Evolutionary conservation across 140 eudicot species (phyloP).

Genomic region (Flaveria floridana): DNA sequence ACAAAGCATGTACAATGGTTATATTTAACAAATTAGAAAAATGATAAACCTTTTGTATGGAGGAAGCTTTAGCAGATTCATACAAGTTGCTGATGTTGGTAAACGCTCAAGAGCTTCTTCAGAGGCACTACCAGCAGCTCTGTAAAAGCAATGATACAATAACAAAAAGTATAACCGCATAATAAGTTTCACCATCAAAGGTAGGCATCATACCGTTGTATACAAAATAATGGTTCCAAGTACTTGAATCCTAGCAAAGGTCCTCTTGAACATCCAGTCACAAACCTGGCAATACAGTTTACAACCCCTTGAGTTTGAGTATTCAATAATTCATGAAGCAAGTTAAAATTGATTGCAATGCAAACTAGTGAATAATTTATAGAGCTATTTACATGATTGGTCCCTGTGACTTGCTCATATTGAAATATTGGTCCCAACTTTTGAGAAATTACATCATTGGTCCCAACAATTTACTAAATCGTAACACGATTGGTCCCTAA

Average conservation of each 20-base stretch:
- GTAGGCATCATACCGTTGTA: conserved; percentile 60
- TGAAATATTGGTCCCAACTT: no score
- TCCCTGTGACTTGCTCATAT: no score
- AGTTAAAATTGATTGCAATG: neutral
- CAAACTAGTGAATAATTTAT: neutral
- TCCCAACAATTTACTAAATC: no score
- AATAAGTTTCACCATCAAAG: neutral
- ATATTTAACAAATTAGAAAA: conserved; percentile 7
- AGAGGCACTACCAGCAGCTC: conserved; percentile 90
- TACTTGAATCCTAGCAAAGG: conserved; percentile 90
- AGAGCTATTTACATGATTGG: no score
- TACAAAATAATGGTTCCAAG: conserved; percentile 88
- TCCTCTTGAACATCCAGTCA: conserved; percentile 98
- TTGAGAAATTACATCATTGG: no score
- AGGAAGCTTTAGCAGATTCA: conserved; percentile 96
- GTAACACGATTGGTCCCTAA: no score
- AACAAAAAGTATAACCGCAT: neutral
- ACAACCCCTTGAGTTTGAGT: neutral
- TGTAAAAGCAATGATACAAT: conserved; percentile 19
- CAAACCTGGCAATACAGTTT: conserved; percentile 54
- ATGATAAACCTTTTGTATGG: conserved; percentile 78
- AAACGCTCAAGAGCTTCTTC: conserved; percentile 87
- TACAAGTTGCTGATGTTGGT: conserved; percentile 98
- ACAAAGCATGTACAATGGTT: neutral
- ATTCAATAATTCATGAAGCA: neutral